phyloP scores from a whole-genome alignment of 768 basidiomycete genomes.

The Tulasnella sp. region DNA sequence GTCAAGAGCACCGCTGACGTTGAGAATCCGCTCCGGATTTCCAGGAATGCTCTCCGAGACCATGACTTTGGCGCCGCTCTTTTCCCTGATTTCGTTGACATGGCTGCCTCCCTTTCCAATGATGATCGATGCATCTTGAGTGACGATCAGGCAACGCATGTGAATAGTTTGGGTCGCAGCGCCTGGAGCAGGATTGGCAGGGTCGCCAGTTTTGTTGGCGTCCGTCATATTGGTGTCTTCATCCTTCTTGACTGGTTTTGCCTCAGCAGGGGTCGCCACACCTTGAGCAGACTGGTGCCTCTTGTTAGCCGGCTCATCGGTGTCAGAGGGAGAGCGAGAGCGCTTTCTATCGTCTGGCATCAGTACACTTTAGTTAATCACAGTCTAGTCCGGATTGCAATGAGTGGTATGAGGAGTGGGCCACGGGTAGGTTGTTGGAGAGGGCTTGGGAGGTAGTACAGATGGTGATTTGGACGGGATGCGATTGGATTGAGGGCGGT shows the following conservation, averaged over 20 bases:
- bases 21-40: conserved; percentile 98
- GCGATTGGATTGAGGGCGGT: conserved; percentile 30
- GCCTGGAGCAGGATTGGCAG: conserved; percentile 54
- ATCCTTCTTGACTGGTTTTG: conserved; percentile 19
- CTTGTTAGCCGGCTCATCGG: conserved; percentile 31
- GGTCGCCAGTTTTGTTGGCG: conserved; percentile 11
- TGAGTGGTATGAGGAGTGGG: conserved; percentile 26
- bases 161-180: conserved; percentile 73
- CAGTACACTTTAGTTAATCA: conserved; percentile 23
- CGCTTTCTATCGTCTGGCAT: conserved; percentile 35
- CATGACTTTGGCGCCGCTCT: conserved; percentile 93
- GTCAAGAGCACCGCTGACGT: conserved; percentile 94
- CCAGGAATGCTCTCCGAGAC: conserved; percentile 99
- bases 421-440: conserved; percentile 21
- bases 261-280: conserved; percentile 17
- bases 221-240: conserved; percentile 28
- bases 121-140: conserved; percentile 98
- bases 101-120: conserved; percentile 95
- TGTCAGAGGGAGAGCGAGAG: conserved; percentile 32
- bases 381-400: conserved; percentile 23
- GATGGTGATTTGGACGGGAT: conserved; percentile 18
- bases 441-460: conserved; percentile 25
- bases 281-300: conserved; percentile 28
- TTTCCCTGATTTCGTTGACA: conserved; percentile 98
- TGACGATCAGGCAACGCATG: conserved; percentile 98